Evolutionary conservation across 1,284 basidiomycete species (phyloP).

Genomic region (Anthracocystis setariae): DNA sequence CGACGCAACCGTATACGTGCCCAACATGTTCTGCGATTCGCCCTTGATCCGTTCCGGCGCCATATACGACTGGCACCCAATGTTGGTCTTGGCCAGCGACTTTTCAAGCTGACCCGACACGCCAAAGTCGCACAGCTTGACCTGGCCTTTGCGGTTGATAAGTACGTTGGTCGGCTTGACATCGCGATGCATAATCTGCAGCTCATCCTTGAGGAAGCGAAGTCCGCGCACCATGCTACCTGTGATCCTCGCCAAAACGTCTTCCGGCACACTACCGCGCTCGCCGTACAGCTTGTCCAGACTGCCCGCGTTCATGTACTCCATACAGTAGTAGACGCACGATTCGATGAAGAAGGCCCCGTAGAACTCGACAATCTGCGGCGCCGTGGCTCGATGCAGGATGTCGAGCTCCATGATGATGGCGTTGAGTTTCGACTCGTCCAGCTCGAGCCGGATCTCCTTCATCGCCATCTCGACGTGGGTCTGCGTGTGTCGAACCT

Average conservation of each 20-base stretch:
- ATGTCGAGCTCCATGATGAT: conserved; percentile 99
- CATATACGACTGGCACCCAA: conserved; percentile 99
- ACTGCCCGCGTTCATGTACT: conserved; percentile 96
- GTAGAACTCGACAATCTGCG: conserved; percentile 96
- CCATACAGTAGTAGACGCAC: conserved; percentile 99
- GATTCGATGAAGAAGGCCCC: conserved; percentile 99
- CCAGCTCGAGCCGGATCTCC: conserved; percentile 98
- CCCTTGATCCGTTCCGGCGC: conserved; percentile 96
- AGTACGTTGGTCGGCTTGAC: conserved; percentile 98
- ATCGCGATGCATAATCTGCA: conserved; percentile 97
- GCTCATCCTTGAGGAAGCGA: conserved; percentile 92
- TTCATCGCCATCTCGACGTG: conserved; percentile 99
- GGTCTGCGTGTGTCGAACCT: conserved; percentile 91
- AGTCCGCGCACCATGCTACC: conserved; percentile 86
- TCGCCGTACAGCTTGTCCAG: conserved; percentile 79
- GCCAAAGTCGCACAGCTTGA: conserved; percentile 98
- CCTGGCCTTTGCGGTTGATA: conserved; percentile 84
- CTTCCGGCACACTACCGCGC: conserved; percentile 76
- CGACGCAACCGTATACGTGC: conserved; percentile 94
- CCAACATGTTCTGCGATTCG: conserved; percentile 84
- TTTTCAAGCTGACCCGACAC: conserved; percentile 97
- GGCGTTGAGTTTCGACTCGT: conserved; percentile 90
- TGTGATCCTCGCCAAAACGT: conserved; percentile 85
- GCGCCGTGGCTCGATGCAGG: conserved; percentile 88
- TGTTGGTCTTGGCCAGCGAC: conserved; percentile 95